Conservation (phyloP, 2,329 filamentous ascomycete genomes). For the Ophiostoma himal-ulmi region DNA sequence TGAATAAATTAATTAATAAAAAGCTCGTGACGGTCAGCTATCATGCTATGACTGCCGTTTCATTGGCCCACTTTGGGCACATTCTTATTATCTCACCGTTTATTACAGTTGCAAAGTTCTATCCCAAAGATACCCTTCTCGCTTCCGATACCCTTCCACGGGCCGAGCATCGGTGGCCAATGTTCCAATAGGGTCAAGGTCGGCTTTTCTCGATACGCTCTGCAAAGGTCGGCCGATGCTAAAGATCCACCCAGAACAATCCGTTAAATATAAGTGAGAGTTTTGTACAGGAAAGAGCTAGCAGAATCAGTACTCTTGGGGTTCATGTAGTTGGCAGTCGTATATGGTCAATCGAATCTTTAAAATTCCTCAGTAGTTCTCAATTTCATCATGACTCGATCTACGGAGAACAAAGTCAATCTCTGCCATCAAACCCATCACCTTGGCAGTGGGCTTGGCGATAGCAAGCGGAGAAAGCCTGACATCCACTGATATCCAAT, state of each 20-base stretch:
- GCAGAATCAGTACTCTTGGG: background rate
- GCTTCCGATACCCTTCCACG: background rate
- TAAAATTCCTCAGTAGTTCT: no score
- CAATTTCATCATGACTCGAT: background rate
- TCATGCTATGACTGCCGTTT: background rate
- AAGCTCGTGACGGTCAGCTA: background rate
- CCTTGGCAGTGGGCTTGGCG: background rate
- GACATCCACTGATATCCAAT: background rate
- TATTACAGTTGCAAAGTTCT: background rate
- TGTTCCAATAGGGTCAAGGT: background rate
- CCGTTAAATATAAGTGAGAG: background rate
- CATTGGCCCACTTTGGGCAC: constrained; percentile 11
- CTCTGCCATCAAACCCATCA: background rate
- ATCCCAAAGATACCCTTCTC: background rate
- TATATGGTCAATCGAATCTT: no score
- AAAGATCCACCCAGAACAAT: background rate
- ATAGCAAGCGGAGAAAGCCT: background rate
- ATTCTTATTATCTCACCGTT: background rate
- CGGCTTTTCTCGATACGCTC: background rate
- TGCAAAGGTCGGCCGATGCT: background rate
- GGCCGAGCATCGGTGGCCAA: constrained; percentile 7
- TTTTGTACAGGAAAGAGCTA: background rate
- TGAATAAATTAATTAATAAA: background rate
- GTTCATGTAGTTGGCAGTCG: no score
- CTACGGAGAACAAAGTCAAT: background rate